Base-by-base conservation (phyloP, 1,284 basidiomycete genomes). In the Cryptococcus sp. region DNA sequence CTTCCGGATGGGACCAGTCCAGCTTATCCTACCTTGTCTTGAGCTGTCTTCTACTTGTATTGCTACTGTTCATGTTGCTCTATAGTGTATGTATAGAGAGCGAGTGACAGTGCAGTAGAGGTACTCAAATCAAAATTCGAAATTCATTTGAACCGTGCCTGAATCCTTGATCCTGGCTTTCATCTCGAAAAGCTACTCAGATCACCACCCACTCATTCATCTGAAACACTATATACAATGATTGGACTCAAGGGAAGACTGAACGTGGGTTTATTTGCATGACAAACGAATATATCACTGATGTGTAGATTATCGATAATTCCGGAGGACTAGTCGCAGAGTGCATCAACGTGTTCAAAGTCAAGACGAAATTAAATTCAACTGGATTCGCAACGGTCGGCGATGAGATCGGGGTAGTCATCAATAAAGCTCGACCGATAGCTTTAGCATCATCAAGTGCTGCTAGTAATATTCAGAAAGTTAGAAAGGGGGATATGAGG, bases 391-490 rank as follows among this genome's bases (percentile, higher is more conserved):
- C 69, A 4, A 73, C 76, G 22, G 78, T 82, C 49, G 81, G 94
- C 45, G 96, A 99, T 78, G 94, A 98, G 76, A 91, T 98, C 56
- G 91, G 97, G 56, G 93, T 92, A 54, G 93, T 99, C 53, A 85
- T 99, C 61, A 90, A 96, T 73, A 85, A 85, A 59, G 94, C 96
- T 3, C 83, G 91, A 14, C 91, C 93, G 3, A 80, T 98, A 34
- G 61, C 78, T 22, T 64, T 51, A 50, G 50, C 58, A 37, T 54
- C 63, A 10, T 53, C 53, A 9, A 21, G 39, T 9, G 65, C 80
- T 79, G 36, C 79, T 78, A 61, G 56, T 34, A 70, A 70, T 49
- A 65, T 69, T 22, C 69, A 74, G 50, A 91, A 91, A 78, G 91
- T 98, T 19, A 84, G 91, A 42, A 82, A 85, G 55, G 94, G 94